Base-by-base conservation (phyloP, 1,284 basidiomycete species). In the Sporisorium sorghi region DNA sequence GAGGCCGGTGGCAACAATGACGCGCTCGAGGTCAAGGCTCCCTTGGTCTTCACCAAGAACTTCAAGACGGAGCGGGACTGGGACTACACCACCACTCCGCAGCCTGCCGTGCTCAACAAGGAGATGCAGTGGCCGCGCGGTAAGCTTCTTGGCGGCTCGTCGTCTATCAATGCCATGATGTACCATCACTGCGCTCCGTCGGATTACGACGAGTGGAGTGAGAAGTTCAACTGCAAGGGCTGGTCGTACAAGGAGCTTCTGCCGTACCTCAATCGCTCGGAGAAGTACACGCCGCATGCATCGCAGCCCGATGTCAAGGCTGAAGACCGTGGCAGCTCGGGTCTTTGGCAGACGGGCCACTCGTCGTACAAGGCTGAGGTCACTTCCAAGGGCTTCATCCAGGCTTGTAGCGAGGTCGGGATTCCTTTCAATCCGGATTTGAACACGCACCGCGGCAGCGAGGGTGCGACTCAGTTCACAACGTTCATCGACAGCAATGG, bases 161-260 rank as follows among this genome's bases (percentile, higher is more conserved):
- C 86, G 5, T 83, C 84, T 19, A 86, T 88, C 59, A 88, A 88
- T 62, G 82, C 81, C 23, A 75, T 75, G 73, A 68, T 87, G 46
- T 71, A 71, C 43, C 78, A 79, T 42, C 76, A 76, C 58, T 65
- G 64, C 28, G 58, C 69, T 3, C 73, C 67, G 14, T 59, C 60
- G 2, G 77, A 79, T 64, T 76, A 75, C 52, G 70, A 79, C 48
- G 76, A 78, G 47, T 79, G 76, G 76, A 65, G 57, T 5, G 49
- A 76, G 15, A 46, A 54, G 43, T 70, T 51, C 56, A 66, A 66
- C 35, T 79, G 77, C 68, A 76, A 73, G 42, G 77, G 76, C 37
- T 79, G 77, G 77, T 56, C 52, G 11, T 78, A 79, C 72, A 58
- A 67, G 46, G 64, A 71, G 17, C 50, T 79, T 9, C 37, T 46